phyloP scores from a whole-genome alignment of 2,329 filamentous ascomycete species.

The Aureobasidium musti region DNA sequence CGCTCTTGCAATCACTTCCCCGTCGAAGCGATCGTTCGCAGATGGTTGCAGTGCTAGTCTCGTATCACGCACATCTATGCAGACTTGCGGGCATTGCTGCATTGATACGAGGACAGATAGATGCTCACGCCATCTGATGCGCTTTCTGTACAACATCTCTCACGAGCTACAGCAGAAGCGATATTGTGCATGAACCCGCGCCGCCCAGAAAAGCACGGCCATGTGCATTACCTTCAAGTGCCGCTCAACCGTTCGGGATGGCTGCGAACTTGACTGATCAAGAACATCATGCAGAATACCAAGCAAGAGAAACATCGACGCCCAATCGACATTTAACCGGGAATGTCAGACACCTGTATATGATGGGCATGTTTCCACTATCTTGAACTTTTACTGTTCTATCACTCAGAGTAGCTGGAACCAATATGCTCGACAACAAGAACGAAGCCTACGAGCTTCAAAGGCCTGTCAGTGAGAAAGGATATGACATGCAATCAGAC shows the following conservation, averaged over 20 bases:
- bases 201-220: background rate
- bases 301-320: background rate
- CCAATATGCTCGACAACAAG: conserved; percentile 5
- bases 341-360: background rate
- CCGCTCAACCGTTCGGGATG: background rate
- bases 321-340: background rate
- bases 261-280: background rate
- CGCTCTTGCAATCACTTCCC: background rate
- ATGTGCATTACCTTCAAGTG: background rate
- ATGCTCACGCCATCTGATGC: background rate
- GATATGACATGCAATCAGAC: background rate
- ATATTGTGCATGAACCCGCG: background rate
- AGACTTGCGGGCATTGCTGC: background rate
- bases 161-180: background rate
- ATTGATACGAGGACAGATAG: background rate
- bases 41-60: background rate
- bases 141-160: background rate
- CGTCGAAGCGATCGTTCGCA: background rate
- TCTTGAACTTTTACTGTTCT: background rate
- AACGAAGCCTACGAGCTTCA: conserved; percentile 18
- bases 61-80: background rate
- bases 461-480: conserved; percentile 14
- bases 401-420: background rate
- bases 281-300: background rate
- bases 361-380: background rate